Evolutionary conservation across 148 eudicot species (phyloP).

Genomic region (Bassia scoparia): DNA sequence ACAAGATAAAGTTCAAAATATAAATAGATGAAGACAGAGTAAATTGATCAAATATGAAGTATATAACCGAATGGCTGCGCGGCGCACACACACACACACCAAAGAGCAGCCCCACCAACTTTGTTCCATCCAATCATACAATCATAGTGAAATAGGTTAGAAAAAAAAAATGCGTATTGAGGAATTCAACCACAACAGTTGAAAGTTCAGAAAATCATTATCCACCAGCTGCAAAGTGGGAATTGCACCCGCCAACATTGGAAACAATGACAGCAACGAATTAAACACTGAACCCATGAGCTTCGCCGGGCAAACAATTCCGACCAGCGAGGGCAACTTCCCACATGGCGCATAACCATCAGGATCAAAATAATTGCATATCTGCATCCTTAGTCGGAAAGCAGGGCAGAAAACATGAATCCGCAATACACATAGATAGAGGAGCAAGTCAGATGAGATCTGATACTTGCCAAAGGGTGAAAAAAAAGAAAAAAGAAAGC

Average conservation of each 20-base stretch:
- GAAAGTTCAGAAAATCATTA: not conserved
- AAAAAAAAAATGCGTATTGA: too few species aligned
- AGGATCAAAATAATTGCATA: conserved; percentile 66
- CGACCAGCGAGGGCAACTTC: conserved; percentile 61
- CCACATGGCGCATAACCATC: conserved; percentile 72
- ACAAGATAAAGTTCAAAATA: not conserved
- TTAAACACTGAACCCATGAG: conserved; percentile 65
- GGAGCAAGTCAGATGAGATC: not conserved
- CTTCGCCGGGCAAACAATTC: conserved; percentile 67
- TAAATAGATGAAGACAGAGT: too few species aligned
- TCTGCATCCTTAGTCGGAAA: conserved; percentile 61
- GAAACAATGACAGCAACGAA: conserved; percentile 89
- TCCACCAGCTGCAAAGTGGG: conserved; percentile 75
- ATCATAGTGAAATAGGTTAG: too few species aligned
- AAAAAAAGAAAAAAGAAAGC: too few species aligned
- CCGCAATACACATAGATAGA: too few species aligned
- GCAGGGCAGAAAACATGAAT: not conserved
- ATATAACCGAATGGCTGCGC: too few species aligned
- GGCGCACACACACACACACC: too few species aligned
- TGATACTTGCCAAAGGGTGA: too few species aligned
- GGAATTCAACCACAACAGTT: not conserved
- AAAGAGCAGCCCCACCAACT: too few species aligned
- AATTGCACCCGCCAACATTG: too few species aligned
- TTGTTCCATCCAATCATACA: too few species aligned
- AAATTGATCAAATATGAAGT: too few species aligned